A percentile compares a stretch with the other conserved stretches of the same genome.
Conservation (phyloP, 1,284 basidiomycete species). For the Ceratobasidium sp. region DNA sequence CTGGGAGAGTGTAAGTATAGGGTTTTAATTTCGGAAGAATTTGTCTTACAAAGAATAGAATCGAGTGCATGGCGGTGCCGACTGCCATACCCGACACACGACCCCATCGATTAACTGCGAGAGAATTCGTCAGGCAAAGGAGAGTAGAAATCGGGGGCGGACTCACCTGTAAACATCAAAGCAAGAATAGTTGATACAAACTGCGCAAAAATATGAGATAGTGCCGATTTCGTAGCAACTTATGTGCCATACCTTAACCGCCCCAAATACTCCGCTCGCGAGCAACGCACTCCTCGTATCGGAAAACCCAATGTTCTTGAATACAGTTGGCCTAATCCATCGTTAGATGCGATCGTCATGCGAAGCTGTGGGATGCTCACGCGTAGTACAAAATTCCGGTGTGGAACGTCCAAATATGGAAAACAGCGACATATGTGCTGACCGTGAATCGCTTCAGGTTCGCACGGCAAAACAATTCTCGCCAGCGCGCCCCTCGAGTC, state of each 20-base stretch:
- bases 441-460: constrained; percentile 29
- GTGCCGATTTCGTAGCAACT: no score
- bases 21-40: not conserved
- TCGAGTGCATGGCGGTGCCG: constrained; percentile 24
- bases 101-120: constrained; percentile 37
- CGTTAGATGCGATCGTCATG: not conserved
- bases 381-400: constrained; percentile 41
- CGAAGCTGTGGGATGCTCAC: constrained; percentile 5
- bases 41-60: constrained; percentile 38
- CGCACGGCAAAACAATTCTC: constrained; percentile 34
- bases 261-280: constrained; percentile 39
- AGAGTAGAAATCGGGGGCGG: not conserved
- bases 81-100: constrained; percentile 37
- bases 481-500: constrained; percentile 19
- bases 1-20: not conserved
- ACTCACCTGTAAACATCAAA: constrained; percentile 13
- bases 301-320: constrained; percentile 40
- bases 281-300: constrained; percentile 36
- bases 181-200: constrained; percentile 35
- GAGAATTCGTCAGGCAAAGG: not conserved
- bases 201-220: not conserved
- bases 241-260: constrained; percentile 39
- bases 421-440: constrained; percentile 35
- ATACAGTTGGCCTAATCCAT: constrained; percentile 35
- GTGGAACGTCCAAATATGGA: constrained; percentile 40